Evolutionary conservation across 768 basidiomycete species (phyloP).

Genomic region (Psilocybe cyanescens): DNA sequence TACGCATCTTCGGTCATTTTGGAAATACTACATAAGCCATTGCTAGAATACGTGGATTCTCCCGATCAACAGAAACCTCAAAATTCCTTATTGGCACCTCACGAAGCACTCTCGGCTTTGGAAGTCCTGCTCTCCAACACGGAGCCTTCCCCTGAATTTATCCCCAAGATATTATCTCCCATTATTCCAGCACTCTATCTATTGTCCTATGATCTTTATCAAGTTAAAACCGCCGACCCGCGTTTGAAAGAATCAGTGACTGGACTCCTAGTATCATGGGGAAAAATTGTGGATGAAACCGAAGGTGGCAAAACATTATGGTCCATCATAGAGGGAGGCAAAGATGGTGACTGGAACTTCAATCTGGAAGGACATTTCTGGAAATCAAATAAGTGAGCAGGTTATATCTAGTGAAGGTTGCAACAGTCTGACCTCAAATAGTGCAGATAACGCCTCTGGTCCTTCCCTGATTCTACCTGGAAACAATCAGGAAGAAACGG

Average conservation of each 20-base stretch:
- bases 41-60: constrained; percentile 32
- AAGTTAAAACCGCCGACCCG: constrained; percentile 65
- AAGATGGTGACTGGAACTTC: constrained; percentile 58
- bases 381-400: constrained; percentile 35
- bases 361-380: constrained; percentile 56
- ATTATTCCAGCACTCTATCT: constrained; percentile 71
- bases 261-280: constrained; percentile 77
- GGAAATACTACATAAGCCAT: constrained; percentile 55
- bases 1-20: constrained; percentile 43
- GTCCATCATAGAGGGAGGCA: constrained; percentile 54
- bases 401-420: not conserved
- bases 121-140: constrained; percentile 68
- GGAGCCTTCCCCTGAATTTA: constrained; percentile 76
- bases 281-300: constrained; percentile 55
- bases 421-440: not conserved
- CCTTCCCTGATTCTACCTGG: constrained; percentile 57
- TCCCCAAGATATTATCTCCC: constrained; percentile 67
- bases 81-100: constrained; percentile 29
- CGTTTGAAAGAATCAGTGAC: constrained; percentile 58
- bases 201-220: constrained; percentile 57
- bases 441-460: constrained; percentile 15
- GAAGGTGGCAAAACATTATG: constrained; percentile 63
- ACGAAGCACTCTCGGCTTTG: constrained; percentile 51
- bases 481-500: constrained; percentile 42
- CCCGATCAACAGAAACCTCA: constrained; percentile 1